Conservation (phyloP, 2,329 filamentous ascomycete genomes). For the Bimuria novae-zelandiae region DNA sequence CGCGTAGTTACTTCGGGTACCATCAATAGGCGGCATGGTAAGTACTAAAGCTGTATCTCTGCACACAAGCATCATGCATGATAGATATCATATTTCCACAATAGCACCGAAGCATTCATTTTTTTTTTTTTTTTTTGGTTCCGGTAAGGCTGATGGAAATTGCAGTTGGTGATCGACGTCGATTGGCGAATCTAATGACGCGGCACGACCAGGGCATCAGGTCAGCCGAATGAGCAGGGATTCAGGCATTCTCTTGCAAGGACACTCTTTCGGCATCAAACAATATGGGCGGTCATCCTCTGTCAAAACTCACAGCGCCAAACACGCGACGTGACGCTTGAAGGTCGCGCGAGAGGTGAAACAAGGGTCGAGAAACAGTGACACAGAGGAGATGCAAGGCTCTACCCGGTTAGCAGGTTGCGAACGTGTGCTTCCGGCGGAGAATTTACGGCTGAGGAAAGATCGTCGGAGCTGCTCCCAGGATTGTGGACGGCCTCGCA, state of each 20-base stretch:
- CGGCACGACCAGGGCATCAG: neutral
- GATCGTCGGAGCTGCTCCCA: slow-evolving; percentile 1
- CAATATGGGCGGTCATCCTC: neutral
- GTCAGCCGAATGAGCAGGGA: slow-evolving; percentile 1
- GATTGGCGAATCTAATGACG: neutral
- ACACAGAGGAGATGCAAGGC: neutral
- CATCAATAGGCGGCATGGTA: too few relatives aligned
- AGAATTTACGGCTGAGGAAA: slow-evolving; percentile 5
- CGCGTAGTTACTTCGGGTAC: too few relatives aligned
- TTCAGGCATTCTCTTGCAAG: neutral
- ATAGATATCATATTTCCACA: neutral
- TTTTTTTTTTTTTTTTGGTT: too few relatives aligned
- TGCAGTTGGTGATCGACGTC: neutral
- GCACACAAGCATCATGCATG: too few relatives aligned
- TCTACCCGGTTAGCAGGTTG: neutral
- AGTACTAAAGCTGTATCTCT: too few relatives aligned
- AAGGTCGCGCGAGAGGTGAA: neutral
- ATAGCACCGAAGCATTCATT: too few relatives aligned
- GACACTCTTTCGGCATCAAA: neutral
- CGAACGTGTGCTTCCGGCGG: neutral
- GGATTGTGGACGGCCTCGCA: neutral
- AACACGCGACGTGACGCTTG: neutral
- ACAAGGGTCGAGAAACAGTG: neutral
- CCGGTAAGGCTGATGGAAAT: neutral
- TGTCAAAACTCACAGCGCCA: neutral